Evolutionary conservation across 441 rosid species (phyloP).

Genomic region (Rhodomyrtus psidioides): DNA sequence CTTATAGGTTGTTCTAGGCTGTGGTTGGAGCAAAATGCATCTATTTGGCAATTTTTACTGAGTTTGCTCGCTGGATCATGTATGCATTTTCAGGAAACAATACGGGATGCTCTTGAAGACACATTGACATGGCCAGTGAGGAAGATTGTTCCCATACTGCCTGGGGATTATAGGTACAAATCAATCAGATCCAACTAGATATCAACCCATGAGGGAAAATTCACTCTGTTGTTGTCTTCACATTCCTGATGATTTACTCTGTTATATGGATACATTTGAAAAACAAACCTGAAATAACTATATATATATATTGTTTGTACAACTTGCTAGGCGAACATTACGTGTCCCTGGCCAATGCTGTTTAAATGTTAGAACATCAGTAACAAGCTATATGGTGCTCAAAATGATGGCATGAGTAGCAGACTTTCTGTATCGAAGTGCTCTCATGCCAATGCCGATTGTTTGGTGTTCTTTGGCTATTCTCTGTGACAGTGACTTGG

Average conservation of each 20-base stretch:
- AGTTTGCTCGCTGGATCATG: background rate
- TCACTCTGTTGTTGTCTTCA: background rate
- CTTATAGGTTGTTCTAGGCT: background rate
- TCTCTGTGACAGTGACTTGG: constrained; percentile 53
- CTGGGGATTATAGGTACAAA: constrained; percentile 92
- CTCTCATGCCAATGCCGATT: background rate
- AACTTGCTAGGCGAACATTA: background rate
- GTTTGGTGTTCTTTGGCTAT: background rate
- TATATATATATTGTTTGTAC: background rate
- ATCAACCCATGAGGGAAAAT: background rate
- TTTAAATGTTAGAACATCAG: background rate
- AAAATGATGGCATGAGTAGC: background rate
- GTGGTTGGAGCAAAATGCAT: background rate
- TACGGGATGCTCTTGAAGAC: constrained; percentile 82
- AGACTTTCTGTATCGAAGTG: too few relatives aligned
- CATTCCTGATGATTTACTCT: background rate
- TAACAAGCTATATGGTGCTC: background rate
- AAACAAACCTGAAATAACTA: background rate
- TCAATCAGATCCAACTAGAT: background rate
- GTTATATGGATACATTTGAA: background rate
- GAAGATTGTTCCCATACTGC: constrained; percentile 72
- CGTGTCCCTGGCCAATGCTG: background rate
- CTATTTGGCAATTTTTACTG: background rate
- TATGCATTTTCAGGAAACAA: constrained; percentile 50
- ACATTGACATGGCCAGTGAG: constrained; percentile 94